phyloP scores from a whole-genome alignment of 179 eudicot genomes.

The Corrigiola litoralis region DNA sequence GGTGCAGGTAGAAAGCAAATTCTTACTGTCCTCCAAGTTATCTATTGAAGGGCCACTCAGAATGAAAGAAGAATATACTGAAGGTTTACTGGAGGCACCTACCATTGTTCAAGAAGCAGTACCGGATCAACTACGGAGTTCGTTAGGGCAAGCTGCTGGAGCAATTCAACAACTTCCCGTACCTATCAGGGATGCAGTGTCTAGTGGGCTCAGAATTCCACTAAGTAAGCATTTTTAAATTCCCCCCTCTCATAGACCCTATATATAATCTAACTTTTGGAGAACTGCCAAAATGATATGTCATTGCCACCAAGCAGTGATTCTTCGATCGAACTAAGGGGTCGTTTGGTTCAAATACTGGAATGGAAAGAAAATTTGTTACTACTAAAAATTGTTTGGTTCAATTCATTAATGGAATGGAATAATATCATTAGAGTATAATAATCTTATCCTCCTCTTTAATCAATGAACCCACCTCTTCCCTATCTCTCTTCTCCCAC shows the following conservation, averaged over 20 bases:
- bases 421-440: too few species aligned
- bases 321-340: too few species aligned
- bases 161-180: constrained; percentile 78
- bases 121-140: constrained; percentile 70
- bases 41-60: constrained; percentile 83
- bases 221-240: constrained; percentile 49
- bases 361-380: too few species aligned
- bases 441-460: too few species aligned
- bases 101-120: constrained; percentile 57
- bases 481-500: too few species aligned
- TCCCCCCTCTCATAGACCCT: background rate
- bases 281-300: background rate
- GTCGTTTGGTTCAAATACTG: too few species aligned
- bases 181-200: constrained; percentile 54
- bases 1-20: constrained; percentile 71
- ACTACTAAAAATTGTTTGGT: too few species aligned
- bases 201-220: constrained; percentile 72
- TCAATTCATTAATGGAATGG: too few species aligned
- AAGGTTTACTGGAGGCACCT: constrained; percentile 66
- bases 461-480: too few species aligned
- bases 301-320: background rate
- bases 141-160: constrained; percentile 52
- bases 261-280: background rate
- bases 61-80: constrained; percentile 79
- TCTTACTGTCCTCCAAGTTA: constrained; percentile 51